These are phyloP conservation scores for Chaetoceros tenuissimus DNA, from an alignment of 108 stramenopile species.

Conservation along the genomic window DNA sequence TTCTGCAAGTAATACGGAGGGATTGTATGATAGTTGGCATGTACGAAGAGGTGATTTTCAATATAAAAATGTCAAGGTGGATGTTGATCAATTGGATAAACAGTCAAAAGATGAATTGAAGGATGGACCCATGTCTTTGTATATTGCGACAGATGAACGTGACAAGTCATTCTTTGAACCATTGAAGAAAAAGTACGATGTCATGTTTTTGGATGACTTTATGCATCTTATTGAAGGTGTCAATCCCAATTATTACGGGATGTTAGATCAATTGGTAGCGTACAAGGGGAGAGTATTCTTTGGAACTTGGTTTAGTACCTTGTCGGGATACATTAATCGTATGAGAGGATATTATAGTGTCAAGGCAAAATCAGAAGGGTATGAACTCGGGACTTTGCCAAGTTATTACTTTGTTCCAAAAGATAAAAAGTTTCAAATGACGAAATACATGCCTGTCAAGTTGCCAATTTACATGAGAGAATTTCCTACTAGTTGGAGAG, in stretches of 20 bases:
- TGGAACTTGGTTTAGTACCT: constrained; percentile 74
- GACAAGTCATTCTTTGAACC: constrained; percentile 72
- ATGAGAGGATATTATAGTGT: constrained; percentile 68
- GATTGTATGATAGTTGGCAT: constrained; percentile 74
- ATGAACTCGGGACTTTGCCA: constrained; percentile 37
- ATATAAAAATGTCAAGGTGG: constrained; percentile 37
- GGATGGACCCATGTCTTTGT: constrained; percentile 47
- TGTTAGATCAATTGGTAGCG: constrained; percentile 80
- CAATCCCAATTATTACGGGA: constrained; percentile 80
- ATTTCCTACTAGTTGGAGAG: constrained; percentile 67
- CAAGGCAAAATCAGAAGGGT: constrained; percentile 49
- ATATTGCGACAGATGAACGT: constrained; percentile 79
- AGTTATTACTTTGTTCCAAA: constrained; percentile 55
- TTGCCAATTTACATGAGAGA: constrained; percentile 54
- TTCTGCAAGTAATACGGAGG: constrained; percentile 22
- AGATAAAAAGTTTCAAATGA: constrained; percentile 31
- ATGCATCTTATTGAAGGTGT: constrained; percentile 45
- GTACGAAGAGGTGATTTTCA: constrained; percentile 84
- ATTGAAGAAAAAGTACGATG: constrained; percentile 49
- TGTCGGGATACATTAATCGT: constrained; percentile 76
- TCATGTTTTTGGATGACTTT: constrained; percentile 78
- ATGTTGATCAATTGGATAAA: constrained; percentile 23
- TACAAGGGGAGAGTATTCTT: constrained; percentile 61
- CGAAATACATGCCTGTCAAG: constrained; percentile 35
- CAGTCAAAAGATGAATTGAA: constrained; percentile 19